These are phyloP conservation scores for Mrakia hoshinonis DNA, from an alignment of 768 basidiomycete genomes.

Conservation along the genomic window DNA sequence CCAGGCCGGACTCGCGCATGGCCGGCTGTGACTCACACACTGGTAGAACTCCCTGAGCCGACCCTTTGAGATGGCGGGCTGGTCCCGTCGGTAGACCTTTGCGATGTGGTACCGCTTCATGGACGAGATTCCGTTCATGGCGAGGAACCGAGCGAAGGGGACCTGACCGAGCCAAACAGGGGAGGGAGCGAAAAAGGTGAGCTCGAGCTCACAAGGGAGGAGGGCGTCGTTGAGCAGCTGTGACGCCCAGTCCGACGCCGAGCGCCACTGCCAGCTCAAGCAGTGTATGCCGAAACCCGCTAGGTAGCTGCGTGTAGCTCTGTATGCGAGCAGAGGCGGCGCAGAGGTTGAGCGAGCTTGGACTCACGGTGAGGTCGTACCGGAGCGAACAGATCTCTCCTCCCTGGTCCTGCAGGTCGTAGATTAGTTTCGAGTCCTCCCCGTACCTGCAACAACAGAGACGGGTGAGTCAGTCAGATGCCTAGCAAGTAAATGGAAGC, in stretches of 20 bases:
- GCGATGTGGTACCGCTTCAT: constrained; percentile 93
- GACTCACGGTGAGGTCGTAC: constrained; percentile 82
- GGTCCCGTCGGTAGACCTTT: constrained; percentile 96
- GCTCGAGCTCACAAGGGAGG: not conserved
- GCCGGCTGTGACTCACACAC: constrained; percentile 53
- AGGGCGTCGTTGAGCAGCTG: not conserved
- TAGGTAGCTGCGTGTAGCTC: too few relatives aligned
- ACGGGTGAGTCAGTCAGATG: not conserved
- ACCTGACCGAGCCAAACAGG: constrained; percentile 42
- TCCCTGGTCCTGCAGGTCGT: constrained; percentile 93
- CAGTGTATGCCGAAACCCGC: not conserved
- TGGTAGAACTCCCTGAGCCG: constrained; percentile 98
- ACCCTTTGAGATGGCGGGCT: constrained; percentile 94
- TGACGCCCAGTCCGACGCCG: not conserved
- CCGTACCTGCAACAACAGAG: constrained; percentile 48
- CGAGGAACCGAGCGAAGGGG: constrained; percentile 86
- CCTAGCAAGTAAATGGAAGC: not conserved
- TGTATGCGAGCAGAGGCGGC: too few relatives aligned
- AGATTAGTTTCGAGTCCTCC: constrained; percentile 94
- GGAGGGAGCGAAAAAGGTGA: not conserved
- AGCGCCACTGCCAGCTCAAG: not conserved
- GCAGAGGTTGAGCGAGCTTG: too few relatives aligned
- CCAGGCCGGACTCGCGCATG: not conserved
- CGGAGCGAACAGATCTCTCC: constrained; percentile 89
- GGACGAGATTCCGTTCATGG: constrained; percentile 75